Evolutionary conservation across 768 basidiomycete genomes (phyloP), one percentile per base, ranked within the genome.

Genomic region (Rhodotorula diobovata): DNA sequence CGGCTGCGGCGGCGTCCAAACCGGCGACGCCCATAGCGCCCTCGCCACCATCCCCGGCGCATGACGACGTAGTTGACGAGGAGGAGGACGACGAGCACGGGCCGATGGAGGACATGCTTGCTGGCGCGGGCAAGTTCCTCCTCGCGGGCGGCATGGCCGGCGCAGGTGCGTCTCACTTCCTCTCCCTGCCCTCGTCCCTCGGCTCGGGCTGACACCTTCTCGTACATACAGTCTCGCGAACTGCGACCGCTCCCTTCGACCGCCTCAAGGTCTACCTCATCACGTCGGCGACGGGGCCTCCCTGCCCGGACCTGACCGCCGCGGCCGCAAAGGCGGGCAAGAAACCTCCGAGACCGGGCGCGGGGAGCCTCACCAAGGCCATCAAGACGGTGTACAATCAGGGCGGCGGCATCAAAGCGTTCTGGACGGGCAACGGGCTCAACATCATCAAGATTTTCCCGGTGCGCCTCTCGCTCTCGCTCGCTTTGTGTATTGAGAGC

Each of bases 191-290:
- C 63, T 53, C 15, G 61, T 32, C 23, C 43, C 59, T 34, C 20
- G 35, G 16, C 39, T 25, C 53, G 28, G 6, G 18, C 7, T 14
- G 15, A 16, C 39, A 21, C 9, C 8, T 63, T 18, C 16, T 15
- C 63, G 65, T 64, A n/a, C 41, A n/a, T n/a, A 32, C 77, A 96
- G 96, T 97, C 39, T 98, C 95, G 23, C 85, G 96, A 76, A 90
- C 94, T 56, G 93, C 91, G 70, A 99, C 96, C 0, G 96, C 96
- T 12, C 96, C 96, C 1, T 98, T 97, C 75, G 96, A 99, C 82
- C 87, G 96, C 64, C 84, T 99, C 61, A 99, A 95, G 80, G 86
- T 99, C 66, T 98, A 96, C 81, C 85, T 99, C 68, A 98, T 98
- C 72, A 98, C 96, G 68, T 72, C 68, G 46, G 67, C 71, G 35